phyloP scores from a whole-genome alignment of 2,329 filamentous ascomycete genomes.

The Colletotrichum trifolii region DNA sequence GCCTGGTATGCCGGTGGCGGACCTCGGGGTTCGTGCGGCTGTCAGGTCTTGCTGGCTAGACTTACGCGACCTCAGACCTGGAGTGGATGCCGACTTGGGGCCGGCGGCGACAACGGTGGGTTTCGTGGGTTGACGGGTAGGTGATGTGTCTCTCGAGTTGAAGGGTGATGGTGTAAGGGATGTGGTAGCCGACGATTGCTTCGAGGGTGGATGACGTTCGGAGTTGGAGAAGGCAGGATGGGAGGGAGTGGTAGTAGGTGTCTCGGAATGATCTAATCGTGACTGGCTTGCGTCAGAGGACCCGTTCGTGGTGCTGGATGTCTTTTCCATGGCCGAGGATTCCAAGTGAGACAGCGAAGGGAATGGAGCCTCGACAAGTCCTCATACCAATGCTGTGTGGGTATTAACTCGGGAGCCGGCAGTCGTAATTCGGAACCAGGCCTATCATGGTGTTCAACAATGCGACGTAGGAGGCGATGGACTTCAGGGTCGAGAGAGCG shows the following conservation, averaged over 20 bases:
- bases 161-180: slow-evolving; percentile 51
- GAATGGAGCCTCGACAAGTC: slow-evolving; percentile 35
- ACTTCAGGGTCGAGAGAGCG: slow-evolving; percentile 15
- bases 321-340: slow-evolving; percentile 50
- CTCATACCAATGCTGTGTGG: slow-evolving; percentile 36
- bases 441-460: slow-evolving; percentile 37
- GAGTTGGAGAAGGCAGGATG: slow-evolving; percentile 42
- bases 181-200: slow-evolving; percentile 50
- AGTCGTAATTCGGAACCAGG: slow-evolving; percentile 32
- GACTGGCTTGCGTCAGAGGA: slow-evolving; percentile 39
- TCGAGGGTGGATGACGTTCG: slow-evolving; percentile 45
- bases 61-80: slow-evolving; percentile 68
- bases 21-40: slow-evolving; percentile 64
- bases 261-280: slow-evolving; percentile 31
- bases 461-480: slow-evolving; percentile 33
- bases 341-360: slow-evolving; percentile 39
- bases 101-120: slow-evolving; percentile 47
- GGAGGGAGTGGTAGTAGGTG: slow-evolving; percentile 42
- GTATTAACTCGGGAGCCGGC: slow-evolving; percentile 37
- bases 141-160: slow-evolving; percentile 60
- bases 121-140: slow-evolving; percentile 52
- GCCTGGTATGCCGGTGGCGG: slow-evolving; percentile 66
- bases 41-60: slow-evolving; percentile 74
- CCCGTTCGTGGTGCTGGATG: slow-evolving; percentile 45
- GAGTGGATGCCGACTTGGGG: slow-evolving; percentile 44